These are phyloP conservation scores for Suillus decipiens DNA, from an alignment of 768 basidiomycete species.

Conservation along the genomic window DNA sequence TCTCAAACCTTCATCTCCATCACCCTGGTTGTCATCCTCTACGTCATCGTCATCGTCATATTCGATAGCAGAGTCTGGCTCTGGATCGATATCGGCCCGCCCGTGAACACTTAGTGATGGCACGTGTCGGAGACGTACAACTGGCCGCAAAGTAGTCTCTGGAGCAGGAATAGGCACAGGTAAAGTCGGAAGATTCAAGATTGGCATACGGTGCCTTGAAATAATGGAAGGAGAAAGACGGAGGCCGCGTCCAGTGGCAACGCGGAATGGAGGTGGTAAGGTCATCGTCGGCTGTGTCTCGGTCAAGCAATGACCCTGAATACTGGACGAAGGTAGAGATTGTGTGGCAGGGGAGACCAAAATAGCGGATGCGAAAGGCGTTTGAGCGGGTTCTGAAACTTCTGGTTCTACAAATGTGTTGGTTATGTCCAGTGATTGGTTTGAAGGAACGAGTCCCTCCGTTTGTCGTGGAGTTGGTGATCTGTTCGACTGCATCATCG, in stretches of 20 bases:
- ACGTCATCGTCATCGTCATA: conserved; percentile 34
- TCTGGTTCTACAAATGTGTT: not conserved
- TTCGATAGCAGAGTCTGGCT: conserved; percentile 24
- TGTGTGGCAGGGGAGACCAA: not conserved
- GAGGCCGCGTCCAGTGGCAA: conserved; percentile 37
- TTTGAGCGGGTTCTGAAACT: conserved; percentile 7
- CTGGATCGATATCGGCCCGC: conserved; percentile 22
- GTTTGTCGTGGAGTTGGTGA: conserved; percentile 20
- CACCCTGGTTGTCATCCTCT: conserved; percentile 31
- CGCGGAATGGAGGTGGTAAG: conserved; percentile 24
- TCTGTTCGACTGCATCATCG: not conserved
- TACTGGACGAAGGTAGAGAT: conserved; percentile 6
- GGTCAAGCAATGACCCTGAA: conserved; percentile 13
- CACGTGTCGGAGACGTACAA: conserved; percentile 48
- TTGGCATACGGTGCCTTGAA: conserved; percentile 46
- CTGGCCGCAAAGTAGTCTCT: conserved; percentile 17
- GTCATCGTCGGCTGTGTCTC: conserved; percentile 16
- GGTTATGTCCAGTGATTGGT: conserved; percentile 5
- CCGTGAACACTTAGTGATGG: conserved; percentile 53
- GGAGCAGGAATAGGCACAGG: conserved; percentile 31
- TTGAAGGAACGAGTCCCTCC: conserved; percentile 13
- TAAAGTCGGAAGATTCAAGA: conserved; percentile 52
- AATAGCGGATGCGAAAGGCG: conserved; percentile 4
- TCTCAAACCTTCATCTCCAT: conserved; percentile 27
- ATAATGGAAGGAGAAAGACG: conserved; percentile 49